Conservation (phyloP, 2,329 filamentous ascomycete genomes). For the Aspergillus fumigatus region DNA sequence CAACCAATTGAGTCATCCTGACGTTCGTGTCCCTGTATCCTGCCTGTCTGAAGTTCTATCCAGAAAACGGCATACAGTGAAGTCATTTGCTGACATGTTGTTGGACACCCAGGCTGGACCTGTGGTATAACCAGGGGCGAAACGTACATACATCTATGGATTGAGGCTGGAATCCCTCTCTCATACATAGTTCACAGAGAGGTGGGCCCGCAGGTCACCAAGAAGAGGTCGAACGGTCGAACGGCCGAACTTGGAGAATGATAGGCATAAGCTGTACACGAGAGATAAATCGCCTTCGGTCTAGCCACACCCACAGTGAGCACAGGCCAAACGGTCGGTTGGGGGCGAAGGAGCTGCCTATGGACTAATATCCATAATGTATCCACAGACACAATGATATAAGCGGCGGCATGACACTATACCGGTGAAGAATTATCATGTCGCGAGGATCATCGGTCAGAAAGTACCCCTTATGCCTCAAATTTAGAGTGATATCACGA, state of each 20-base stretch:
- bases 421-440: neutral
- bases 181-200: neutral
- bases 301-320: neutral
- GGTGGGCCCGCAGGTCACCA: neutral
- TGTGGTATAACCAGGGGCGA: neutral
- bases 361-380: neutral
- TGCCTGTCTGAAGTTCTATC: neutral
- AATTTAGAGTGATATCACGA: neutral
- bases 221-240: neutral
- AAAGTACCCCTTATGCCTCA: neutral
- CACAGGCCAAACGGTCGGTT: neutral
- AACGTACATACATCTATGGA: neutral
- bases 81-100: neutral
- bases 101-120: neutral
- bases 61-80: no score
- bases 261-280: neutral
- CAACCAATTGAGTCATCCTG: neutral
- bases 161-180: neutral
- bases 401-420: neutral
- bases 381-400: neutral
- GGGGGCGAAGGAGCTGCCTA: neutral
- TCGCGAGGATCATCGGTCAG: neutral
- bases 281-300: neutral
- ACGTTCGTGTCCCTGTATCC: neutral
- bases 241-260: neutral